Base-by-base conservation (phyloP, 352 stramenopile genomes). In the Phytopythium helicoides region DNA sequence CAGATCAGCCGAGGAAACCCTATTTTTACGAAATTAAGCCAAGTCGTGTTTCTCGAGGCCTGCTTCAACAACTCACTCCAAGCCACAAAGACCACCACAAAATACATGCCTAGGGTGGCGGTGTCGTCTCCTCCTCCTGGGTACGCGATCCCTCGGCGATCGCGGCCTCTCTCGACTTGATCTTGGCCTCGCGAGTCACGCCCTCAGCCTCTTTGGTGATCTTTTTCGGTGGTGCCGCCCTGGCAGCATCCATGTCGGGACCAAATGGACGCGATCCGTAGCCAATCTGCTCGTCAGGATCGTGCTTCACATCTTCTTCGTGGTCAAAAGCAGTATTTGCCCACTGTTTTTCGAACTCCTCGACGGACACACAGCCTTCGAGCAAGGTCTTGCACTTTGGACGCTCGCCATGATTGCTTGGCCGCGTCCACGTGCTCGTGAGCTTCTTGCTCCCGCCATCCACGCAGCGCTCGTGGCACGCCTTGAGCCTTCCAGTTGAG, bases 81-180 rank as follows among this genome's bases (percentile, higher is more conserved):
- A n/a, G n/a, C n/a, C n/a, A n/a, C n/a, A n/a, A n/a, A n/a, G n/a
- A n/a, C 4, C 2, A 25, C 12, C 26, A 6, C 25, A 25, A 21
- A 21, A 47, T 15, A 12, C 26, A 26, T 21, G 40, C 28, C 28
- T 68, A 86, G 19, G 60, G 44, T 3, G 64, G 72, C 2, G 58
- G 78, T 25, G 81, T 91, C 26, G 81, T 91, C 54, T 91, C 77
- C 38, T 89, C 77, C 41, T 81, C 73, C 60, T 89, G 77, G 0
- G 15, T 72, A 64, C 85, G 86, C 12, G 78, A 61, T 35, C 68
- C 80, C 34, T 81, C 50, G 14, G 77, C 57, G 51, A 89, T 92
- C 6, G 66, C 74, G 18, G 89, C 62, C 12, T 75, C 63, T 3
- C 81, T 78, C 28, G 70, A 65, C 23, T 40, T 52, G 1, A 64